Evolutionary conservation across 495 filamentous ascomycete species (phyloP).

Genomic region (Astrothelium macrocarpum): DNA sequence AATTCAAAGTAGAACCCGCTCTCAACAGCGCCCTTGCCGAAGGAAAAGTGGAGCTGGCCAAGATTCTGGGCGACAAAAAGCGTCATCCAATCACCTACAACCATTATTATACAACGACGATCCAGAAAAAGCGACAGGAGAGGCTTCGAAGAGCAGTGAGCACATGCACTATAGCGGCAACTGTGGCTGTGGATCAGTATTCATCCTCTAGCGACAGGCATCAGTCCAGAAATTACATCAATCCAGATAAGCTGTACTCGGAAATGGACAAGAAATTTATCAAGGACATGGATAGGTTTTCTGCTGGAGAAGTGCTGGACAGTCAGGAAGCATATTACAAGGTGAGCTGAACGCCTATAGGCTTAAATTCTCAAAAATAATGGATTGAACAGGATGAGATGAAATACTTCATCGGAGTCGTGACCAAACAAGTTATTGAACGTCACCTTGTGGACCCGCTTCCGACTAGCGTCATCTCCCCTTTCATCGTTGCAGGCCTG

Average conservation of each 20-base stretch:
- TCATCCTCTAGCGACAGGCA: neutral
- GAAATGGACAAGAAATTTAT: neutral
- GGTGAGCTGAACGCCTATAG: constrained; percentile 9
- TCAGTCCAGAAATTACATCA: neutral
- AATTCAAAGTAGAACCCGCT: constrained; percentile 10
- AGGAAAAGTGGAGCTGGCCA: constrained; percentile 6
- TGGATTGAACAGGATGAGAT: constrained; percentile 19
- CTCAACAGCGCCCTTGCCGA: constrained; percentile 7
- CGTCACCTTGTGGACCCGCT: constrained; percentile 28
- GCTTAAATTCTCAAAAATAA: neutral
- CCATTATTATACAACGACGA: constrained; percentile 15
- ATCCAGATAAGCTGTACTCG: neutral
- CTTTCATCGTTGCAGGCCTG: constrained; percentile 21
- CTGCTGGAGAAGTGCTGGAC: constrained; percentile 13
- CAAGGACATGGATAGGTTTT: constrained; percentile 16
- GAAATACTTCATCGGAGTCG: constrained; percentile 27
- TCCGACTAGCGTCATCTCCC: constrained; percentile 21
- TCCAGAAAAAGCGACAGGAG: constrained; percentile 7
- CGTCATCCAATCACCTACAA: constrained; percentile 13
- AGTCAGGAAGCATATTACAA: constrained; percentile 17
- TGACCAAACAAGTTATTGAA: constrained; percentile 31
- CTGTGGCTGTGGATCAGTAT: neutral
- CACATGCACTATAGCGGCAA: neutral
- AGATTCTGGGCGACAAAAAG: constrained; percentile 9
- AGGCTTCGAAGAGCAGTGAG: neutral